Base-by-base conservation (phyloP, 176 grass and related monocot genomes). In the Triticum timopheevii region DNA sequence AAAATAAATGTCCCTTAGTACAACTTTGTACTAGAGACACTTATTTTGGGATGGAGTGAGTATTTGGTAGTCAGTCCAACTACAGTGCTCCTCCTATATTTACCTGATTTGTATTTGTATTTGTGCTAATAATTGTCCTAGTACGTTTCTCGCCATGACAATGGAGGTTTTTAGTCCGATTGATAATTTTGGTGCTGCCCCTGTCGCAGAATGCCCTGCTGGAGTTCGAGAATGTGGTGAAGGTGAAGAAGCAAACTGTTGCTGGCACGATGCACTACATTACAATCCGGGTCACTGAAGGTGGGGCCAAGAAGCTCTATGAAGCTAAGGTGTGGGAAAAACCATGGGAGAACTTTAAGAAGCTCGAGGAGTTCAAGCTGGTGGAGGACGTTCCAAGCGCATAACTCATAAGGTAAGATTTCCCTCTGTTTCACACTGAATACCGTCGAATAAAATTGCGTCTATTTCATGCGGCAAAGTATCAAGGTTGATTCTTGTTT, bases 261-360 rank as follows among this genome's bases (percentile, higher is more conserved):
- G 45, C 95, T 50, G 95, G 95, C 58, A 66, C 35, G 13, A 83
- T 94, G 81, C 85, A 94, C 79, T 82, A 93, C 72, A 36, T 97
- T 19, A 94, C 92, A 0, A 20, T 97, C 50, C 86, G 94, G 68
- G 92, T 62, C 28, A 87, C 84, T 47, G 92, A 94, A 47, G 73
- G 83, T 4, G 87, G 79, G 15, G 28, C 25, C 65, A 95, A 88
- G 76, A 95, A 92, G 58, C 61, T 95, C 61, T 87, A 93, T 39
- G 95, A 97, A 82, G 95, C 95, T 24, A 93, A 91, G 82, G 77
- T 97, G 12, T 93, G 90, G 95, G 95, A 92, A 63, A 91, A 97
- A 71, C 76, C 36, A 45, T 93, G 91, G 87, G 50, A 75, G 82
- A 76, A 87, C 87, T 97, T 93, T 9, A 97, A 90, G 87, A 44